phyloP scores from a whole-genome alignment of 1,139 yeast species.

The Starmera stellimalicola region DNA sequence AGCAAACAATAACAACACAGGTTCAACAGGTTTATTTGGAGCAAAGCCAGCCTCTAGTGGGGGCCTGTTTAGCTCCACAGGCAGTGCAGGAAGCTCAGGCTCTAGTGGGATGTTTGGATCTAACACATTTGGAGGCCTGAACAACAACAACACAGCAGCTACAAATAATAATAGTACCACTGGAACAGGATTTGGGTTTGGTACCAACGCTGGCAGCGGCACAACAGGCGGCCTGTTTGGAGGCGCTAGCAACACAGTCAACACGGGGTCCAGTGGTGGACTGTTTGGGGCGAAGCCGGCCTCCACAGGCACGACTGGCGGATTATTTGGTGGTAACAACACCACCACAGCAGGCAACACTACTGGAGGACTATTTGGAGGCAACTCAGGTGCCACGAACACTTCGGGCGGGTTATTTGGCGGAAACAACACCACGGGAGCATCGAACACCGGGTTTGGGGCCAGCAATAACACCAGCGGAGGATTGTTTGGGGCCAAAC shows the following conservation, averaged over 20 bases:
- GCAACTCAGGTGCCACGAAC: slow-evolving; percentile 7
- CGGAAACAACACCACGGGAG: not conserved
- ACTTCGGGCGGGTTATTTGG: slow-evolving; percentile 5
- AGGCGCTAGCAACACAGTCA: slow-evolving; percentile 6
- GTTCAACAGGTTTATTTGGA: slow-evolving; percentile 16
- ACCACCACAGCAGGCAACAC: slow-evolving; percentile 6
- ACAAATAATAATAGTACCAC: slow-evolving; percentile 1
- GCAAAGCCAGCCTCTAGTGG: slow-evolving; percentile 5
- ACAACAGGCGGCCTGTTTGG: slow-evolving; percentile 8
- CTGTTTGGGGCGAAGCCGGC: slow-evolving; percentile 29
- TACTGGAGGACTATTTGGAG: slow-evolving; percentile 23
- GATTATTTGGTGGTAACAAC: slow-evolving; percentile 28
- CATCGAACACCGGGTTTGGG: slow-evolving; percentile 7
- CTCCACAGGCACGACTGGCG: slow-evolving; percentile 22
- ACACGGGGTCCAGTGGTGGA: slow-evolving; percentile 21
- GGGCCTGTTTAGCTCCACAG: slow-evolving; percentile 5
- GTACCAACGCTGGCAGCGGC: slow-evolving; percentile 5
- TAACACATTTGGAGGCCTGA: not conserved
- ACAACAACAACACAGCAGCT: too few relatives aligned
- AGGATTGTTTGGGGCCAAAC: slow-evolving; percentile 27
- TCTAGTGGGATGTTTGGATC: slow-evolving; percentile 12
- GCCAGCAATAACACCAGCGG: slow-evolving; percentile 17
- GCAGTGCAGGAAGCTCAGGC: slow-evolving; percentile 3
- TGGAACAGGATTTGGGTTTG: slow-evolving; percentile 1
- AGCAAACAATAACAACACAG: slow-evolving; percentile 3